These are phyloP conservation scores for Chlorella sp. DNA, from an alignment of 139 green algal genomes.

Conservation along the genomic window DNA sequence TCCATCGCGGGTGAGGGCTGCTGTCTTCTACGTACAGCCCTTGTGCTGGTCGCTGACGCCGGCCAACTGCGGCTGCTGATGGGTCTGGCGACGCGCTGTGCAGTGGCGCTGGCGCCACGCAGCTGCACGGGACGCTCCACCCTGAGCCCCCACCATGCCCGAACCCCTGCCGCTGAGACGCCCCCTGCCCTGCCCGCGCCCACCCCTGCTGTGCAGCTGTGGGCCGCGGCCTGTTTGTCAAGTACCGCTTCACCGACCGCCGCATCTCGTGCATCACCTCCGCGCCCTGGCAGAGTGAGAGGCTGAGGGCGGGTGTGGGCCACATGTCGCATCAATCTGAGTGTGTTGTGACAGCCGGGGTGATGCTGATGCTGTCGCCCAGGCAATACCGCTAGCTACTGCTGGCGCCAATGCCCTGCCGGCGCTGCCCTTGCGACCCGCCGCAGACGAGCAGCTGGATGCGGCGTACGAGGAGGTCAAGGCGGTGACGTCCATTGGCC, in stretches of 20 bases:
- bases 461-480: constrained; percentile 75
- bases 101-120: not conserved
- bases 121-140: too few species aligned
- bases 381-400: too few species aligned
- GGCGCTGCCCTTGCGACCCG: not conserved
- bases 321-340: too few species aligned
- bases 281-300: constrained; percentile 86
- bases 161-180: not conserved
- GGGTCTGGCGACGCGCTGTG: too few species aligned
- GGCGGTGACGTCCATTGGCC: constrained; percentile 75
- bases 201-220: constrained; percentile 34
- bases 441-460: constrained; percentile 68
- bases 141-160: too few species aligned
- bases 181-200: not conserved
- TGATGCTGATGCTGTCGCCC: too few species aligned
- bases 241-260: constrained; percentile 89
- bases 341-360: not conserved
- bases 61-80: too few species aligned
- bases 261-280: constrained; percentile 77
- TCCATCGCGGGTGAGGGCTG: constrained; percentile 63
- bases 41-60: too few species aligned
- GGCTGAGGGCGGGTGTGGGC: not conserved
- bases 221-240: constrained; percentile 81
- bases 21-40: not conserved
- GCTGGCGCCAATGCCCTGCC: not conserved